Base-by-base conservation (phyloP, 148 eudicot genomes). In the Rhododendron simsii region DNA sequence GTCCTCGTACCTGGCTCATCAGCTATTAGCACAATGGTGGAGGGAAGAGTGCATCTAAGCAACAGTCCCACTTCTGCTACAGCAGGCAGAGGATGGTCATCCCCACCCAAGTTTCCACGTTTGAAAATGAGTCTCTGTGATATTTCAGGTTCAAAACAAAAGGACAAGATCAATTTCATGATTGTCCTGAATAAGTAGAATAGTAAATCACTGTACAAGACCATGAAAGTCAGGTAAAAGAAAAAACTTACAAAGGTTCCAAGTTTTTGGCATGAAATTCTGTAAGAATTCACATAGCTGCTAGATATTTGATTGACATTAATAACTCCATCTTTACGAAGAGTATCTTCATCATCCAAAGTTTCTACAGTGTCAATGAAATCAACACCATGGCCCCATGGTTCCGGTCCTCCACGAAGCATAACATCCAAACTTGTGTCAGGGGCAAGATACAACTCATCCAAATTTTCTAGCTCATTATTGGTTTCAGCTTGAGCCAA, bases 31-130 rank as follows among this genome's bases (percentile, higher is more conserved):
- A 89, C 93, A 88, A 96, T 89, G 48, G 95, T 86, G 44, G 93
- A 90, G 61, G 96, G 99, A 78, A 95, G 89, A 86, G 89, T 87
- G 86, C 99, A 96, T 50, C 85, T 81, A 79, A 96, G 94, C 59
- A 57, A 88, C 87, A 96, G 83, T 81, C 86, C 89, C 65, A 90
- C 94, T 87, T 95, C 94, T 35, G 90, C 94, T 78, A 96, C 87
- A 88, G 91, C 92, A 81, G 98, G 98, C 83, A 90, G 90, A 44
- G 89, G 90, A 91, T 96, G 98, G 85, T 89, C 92, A 86, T 92
- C 95, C 81, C 98, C 98, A 79, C 90, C 88, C 89, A 95, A 88
- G 91, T 96, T 96, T 82, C 99, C 99, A 87, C 96, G 99, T 88
- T 91, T 93, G 90, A 96, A 96, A 86, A 91, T 69, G 79, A 96